A percentile compares a stretch with the other conserved stretches of the same genome.
Evolutionary conservation across 1,139 yeast genomes (phyloP).

Genomic region (Geotrichum klebahnii): DNA sequence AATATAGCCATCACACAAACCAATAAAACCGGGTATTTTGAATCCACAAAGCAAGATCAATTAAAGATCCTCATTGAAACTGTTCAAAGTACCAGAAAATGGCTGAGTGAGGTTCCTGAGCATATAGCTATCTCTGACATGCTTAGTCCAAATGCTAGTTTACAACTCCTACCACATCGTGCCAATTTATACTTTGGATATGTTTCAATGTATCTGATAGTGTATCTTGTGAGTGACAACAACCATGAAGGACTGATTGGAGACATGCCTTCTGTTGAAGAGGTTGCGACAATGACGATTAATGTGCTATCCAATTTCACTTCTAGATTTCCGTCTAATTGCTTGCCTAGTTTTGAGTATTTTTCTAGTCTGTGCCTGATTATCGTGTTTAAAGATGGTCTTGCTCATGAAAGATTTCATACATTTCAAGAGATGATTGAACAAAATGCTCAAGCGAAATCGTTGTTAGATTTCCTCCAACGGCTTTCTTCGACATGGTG

Average conservation of each 20-base stretch:
- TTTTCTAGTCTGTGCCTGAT: neutral
- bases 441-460: neutral
- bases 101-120: neutral
- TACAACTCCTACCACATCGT: neutral
- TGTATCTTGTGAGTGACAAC: neutral
- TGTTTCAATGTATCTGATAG: neutral
- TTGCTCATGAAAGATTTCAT: neutral
- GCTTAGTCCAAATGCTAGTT: neutral
- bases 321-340: neutral
- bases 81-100: neutral
- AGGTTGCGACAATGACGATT: neutral
- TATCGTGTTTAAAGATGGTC: constrained; percentile 1
- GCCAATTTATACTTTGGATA: constrained; percentile 1
- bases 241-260: neutral
- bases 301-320: neutral
- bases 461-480: neutral
- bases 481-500: neutral
- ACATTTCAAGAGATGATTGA: neutral
- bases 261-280: neutral
- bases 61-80: neutral
- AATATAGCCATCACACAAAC: neutral
- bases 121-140: neutral
- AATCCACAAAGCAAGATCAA: neutral
- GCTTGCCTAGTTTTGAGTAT: constrained; percentile 2
- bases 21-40: neutral